Evolutionary conservation across 805 yeast species (phyloP), one percentile per base, ranked within the genome.

Genomic region (Suhomyces sp.): DNA sequence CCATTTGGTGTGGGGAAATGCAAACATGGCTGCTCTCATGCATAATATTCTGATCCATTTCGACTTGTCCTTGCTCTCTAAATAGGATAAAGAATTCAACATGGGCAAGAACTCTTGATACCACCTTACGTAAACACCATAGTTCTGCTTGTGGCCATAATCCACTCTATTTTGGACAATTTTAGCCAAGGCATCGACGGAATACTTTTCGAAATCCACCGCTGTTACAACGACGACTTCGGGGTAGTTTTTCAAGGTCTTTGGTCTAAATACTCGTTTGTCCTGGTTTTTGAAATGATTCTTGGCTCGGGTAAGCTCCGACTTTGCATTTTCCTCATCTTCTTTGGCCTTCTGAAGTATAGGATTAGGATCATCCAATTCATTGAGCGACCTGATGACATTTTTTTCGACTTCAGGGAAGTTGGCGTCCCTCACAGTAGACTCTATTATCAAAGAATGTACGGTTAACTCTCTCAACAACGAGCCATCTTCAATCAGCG

Each of bases 1-100:
- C 77, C 90, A 87, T 66, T 89, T 84, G n/a, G 97, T 88, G 47
- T 85, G 76, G 1, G 98, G 98, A 74, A 91, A 91, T 0, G 96
- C 94, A 67, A 82, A 83, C 86, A 93, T 84, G n/a, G 98, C 97
- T 44, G 92, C 94, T 55, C 96, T 80, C 65, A 90, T 67, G 41
- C 85, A 67, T 52, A 81, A 80, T 27, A 86, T 63, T 57, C 85
- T 82, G 31, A 83, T 79, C 94, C 96, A 88, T 57, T 74, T 75
- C 27, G 76, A 71, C 52, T 73, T 72, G 58, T 83, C 74, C 62
- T 66, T 56, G 59, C 70, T 69, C 56, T 71, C 68, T 54, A 73
- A 69, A 60, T 77, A 68, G 36, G 77, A 76, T 40, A 71, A 50
- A 6, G 74, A 65, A 51, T 81, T 77, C 52, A 86, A 60, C 13